Percentiles rank a stretch among this genome's conserved stretches.
phyloP scores from a whole-genome alignment of 2,329 filamentous ascomycete species.

The Reticulascus tulasneorum region DNA sequence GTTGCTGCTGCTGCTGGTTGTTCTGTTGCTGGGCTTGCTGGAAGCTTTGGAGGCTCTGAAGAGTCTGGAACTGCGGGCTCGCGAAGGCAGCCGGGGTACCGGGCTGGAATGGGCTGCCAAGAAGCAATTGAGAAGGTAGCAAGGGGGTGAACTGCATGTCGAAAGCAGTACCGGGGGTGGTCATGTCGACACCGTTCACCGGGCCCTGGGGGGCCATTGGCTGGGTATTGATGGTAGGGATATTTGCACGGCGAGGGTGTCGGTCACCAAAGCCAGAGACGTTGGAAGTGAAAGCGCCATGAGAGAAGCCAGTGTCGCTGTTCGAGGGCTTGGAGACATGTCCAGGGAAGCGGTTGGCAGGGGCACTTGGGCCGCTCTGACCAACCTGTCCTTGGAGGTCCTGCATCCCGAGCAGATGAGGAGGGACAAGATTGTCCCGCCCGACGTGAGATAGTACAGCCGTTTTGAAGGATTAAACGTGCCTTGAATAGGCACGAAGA shows the following conservation, averaged over 20 bases:
- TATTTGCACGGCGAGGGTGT: conserved; percentile 78
- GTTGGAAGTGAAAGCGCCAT: conserved; percentile 87
- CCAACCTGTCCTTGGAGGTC: conserved; percentile 66
- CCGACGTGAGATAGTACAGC: conserved; percentile 72
- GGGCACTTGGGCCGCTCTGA: conserved; percentile 53
- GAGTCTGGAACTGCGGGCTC: conserved; percentile 86
- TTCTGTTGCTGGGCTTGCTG: conserved; percentile 53
- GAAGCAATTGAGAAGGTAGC: conserved; percentile 86
- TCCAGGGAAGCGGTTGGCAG: conserved; percentile 59
- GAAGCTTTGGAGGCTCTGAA: conserved; percentile 67
- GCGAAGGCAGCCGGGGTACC: conserved; percentile 87
- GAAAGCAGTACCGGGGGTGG: conserved; percentile 81
- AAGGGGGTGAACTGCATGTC: conserved; percentile 99
- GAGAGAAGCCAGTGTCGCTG: conserved; percentile 85
- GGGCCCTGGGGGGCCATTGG: conserved; percentile 28
- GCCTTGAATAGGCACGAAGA: conserved; percentile 46
- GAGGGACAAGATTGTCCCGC: conserved; percentile 83
- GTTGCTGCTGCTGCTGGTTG: conserved; percentile 49
- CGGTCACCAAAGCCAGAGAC: conserved; percentile 80
- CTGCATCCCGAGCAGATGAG: conserved; percentile 89
- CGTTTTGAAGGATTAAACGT: conserved; percentile 69
- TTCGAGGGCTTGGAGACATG: conserved; percentile 77
- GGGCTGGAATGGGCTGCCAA: conserved; percentile 95
- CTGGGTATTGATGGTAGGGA: conserved; percentile 85
- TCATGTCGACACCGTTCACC: conserved; percentile 67